A percentile compares a stretch with the other conserved stretches of the same genome.
These are phyloP conservation scores for Stagonosporopsis chrysanthemi DNA, from an alignment of 2,329 filamentous ascomycete genomes.

Conservation along the genomic window DNA sequence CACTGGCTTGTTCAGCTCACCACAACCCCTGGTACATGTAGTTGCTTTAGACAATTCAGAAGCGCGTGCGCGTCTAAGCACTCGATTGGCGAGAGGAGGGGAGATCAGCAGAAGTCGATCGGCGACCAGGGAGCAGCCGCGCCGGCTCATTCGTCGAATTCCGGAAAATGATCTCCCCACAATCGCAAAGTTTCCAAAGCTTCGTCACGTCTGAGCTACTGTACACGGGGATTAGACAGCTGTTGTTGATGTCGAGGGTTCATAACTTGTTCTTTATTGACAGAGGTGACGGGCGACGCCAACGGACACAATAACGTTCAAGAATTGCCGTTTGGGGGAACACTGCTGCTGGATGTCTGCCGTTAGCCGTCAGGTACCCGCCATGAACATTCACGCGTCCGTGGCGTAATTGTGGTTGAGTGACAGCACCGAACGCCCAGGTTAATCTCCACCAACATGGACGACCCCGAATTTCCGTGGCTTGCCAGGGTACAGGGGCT, in stretches of 20 bases:
- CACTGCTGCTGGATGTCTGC: constrained; percentile 1
- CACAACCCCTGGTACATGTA: constrained; percentile 22
- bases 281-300: neutral
- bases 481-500: constrained; percentile 22
- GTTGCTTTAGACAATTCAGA: constrained; percentile 2
- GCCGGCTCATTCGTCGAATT: constrained; percentile 13
- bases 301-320: neutral
- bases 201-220: neutral
- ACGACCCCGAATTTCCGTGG: constrained; percentile 9
- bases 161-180: constrained; percentile 12
- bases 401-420: constrained; percentile 10
- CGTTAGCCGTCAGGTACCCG: constrained; percentile 6
- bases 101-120: constrained; percentile 22
- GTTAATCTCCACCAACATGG: constrained; percentile 23
- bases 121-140: constrained; percentile 17
- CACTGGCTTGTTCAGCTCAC: constrained; percentile 23
- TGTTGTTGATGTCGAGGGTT: neutral
- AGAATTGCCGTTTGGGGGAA: neutral
- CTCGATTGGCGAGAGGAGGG: constrained; percentile 32
- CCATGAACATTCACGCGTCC: constrained; percentile 8
- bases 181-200: constrained; percentile 5
- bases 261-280: neutral
- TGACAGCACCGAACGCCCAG: constrained; percentile 7
- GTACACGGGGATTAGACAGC: neutral
- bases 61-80: constrained; percentile 19